These are phyloP conservation scores for Wickerhamomyces mucosus DNA, from an alignment of 805 yeast species.

Conservation along the genomic window DNA sequence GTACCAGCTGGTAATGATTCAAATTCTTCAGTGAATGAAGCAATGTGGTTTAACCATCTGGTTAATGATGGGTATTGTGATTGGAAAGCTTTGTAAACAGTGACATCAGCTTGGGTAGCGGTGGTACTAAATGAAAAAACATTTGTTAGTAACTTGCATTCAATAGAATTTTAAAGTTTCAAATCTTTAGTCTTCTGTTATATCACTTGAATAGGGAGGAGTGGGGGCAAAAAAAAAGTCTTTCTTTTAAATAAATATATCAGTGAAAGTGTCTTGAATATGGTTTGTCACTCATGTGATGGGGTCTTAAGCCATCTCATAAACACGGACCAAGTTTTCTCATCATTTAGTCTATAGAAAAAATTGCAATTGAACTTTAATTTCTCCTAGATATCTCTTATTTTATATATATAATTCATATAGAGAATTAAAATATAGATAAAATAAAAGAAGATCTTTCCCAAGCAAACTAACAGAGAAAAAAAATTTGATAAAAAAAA, in stretches of 20 bases:
- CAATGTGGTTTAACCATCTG: slow-evolving; percentile 99
- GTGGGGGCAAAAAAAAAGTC: too few species aligned
- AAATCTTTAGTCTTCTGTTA: neutral
- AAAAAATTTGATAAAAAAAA: slow-evolving; percentile 17
- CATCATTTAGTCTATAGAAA: slow-evolving; percentile 38
- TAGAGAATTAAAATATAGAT: too few species aligned
- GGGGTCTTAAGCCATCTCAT: slow-evolving; percentile 94
- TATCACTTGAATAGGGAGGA: too few species aligned
- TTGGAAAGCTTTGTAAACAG: slow-evolving; percentile 92
- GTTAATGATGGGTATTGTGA: slow-evolving; percentile 84
- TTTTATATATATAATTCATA: neutral
- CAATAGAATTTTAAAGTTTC: neutral
- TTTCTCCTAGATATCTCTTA: too few species aligned
- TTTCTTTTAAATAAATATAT: too few species aligned
- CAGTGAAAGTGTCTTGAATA: slow-evolving; percentile 34
- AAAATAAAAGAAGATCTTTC: too few species aligned
- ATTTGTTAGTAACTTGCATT: slow-evolving; percentile 11
- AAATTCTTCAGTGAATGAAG: slow-evolving; percentile 84
- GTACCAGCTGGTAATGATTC: slow-evolving; percentile 69
- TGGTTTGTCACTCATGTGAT: slow-evolving; percentile 82
- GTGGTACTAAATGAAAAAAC: slow-evolving; percentile 49
- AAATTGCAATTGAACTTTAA: neutral
- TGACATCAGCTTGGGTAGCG: slow-evolving; percentile 93
- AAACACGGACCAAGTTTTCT: slow-evolving; percentile 90
- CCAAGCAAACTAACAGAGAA: too few species aligned